A percentile compares a stretch with the other conserved stretches of the same genome.
Evolutionary conservation across 2,329 filamentous ascomycete genomes (phyloP).

Genomic region (Penicillium sp.): DNA sequence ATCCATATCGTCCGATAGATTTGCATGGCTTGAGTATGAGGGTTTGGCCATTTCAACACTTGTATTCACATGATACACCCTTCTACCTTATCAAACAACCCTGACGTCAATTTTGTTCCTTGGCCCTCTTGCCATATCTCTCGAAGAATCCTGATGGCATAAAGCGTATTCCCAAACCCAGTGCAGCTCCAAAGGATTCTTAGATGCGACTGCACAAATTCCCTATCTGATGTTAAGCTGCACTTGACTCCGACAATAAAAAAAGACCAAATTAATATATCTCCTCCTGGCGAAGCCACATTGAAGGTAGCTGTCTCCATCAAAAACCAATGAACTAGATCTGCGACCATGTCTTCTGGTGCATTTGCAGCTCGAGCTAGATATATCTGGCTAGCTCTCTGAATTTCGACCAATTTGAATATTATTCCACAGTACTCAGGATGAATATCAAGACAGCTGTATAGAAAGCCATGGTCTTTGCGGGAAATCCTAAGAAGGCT

Average conservation of each 20-base stretch:
- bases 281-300: constrained; percentile 6
- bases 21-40: no score
- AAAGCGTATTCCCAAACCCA: constrained; percentile 12
- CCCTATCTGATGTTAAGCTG: neutral
- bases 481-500: constrained; percentile 4
- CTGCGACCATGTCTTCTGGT: neutral
- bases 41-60: no score
- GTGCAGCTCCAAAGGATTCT: constrained; percentile 7
- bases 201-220: constrained; percentile 9
- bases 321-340: constrained; percentile 6
- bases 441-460: constrained; percentile 6
- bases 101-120: neutral
- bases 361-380: constrained; percentile 4
- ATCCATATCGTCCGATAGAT: no score
- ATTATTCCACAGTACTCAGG: constrained; percentile 8
- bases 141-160: constrained; percentile 8
- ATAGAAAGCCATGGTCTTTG: constrained; percentile 15
- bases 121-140: constrained; percentile 1
- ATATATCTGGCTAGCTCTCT: constrained; percentile 17
- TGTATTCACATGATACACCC: constrained; percentile 6
- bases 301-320: constrained; percentile 6
- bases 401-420: constrained; percentile 8
- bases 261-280: constrained; percentile 15
- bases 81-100: neutral
- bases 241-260: constrained; percentile 13